Conservation (phyloP, 805 yeast genomes). For the Lachancea mirantina region DNA sequence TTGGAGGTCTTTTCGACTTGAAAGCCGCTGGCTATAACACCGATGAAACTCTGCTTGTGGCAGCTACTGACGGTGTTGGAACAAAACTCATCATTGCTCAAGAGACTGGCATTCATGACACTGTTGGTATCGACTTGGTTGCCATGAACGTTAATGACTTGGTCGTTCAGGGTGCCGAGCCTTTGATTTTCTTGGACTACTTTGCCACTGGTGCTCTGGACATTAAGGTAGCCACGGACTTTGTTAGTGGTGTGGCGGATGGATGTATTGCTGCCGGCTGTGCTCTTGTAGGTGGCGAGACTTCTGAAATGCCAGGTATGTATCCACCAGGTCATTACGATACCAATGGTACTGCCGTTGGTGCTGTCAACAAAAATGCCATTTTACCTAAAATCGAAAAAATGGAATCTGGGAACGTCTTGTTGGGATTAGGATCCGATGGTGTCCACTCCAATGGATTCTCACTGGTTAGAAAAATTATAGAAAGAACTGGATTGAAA, state of each 20-base stretch:
- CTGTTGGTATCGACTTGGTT: slow-evolving; percentile 98
- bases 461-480: slow-evolving; percentile 86
- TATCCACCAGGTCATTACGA: slow-evolving; percentile 93
- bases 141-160: slow-evolving; percentile 99
- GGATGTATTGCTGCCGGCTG: slow-evolving; percentile 95
- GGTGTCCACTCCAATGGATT: slow-evolving; percentile 97
- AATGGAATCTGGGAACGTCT: slow-evolving; percentile 73
- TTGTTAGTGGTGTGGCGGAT: slow-evolving; percentile 91
- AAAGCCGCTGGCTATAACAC: slow-evolving; percentile 77
- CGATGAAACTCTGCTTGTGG: slow-evolving; percentile 75
- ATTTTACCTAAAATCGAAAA: slow-evolving; percentile 63
- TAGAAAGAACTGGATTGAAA: slow-evolving; percentile 64
- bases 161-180: slow-evolving; percentile 98
- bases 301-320: slow-evolving; percentile 99
- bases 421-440: slow-evolving; percentile 81
- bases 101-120: slow-evolving; percentile 76
- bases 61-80: slow-evolving; percentile 99
- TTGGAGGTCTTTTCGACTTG: slow-evolving; percentile 94
- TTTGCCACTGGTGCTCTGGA: slow-evolving; percentile 93
- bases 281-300: slow-evolving; percentile 98
- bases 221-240: slow-evolving; percentile 72
- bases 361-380: slow-evolving; percentile 75
- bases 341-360: slow-evolving; percentile 97
- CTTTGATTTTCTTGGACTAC: slow-evolving; percentile 89
- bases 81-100: slow-evolving; percentile 95